These are phyloP conservation scores for Diaporthe nobilis DNA, from an alignment of 2,329 filamentous ascomycete genomes.

Conservation along the genomic window DNA sequence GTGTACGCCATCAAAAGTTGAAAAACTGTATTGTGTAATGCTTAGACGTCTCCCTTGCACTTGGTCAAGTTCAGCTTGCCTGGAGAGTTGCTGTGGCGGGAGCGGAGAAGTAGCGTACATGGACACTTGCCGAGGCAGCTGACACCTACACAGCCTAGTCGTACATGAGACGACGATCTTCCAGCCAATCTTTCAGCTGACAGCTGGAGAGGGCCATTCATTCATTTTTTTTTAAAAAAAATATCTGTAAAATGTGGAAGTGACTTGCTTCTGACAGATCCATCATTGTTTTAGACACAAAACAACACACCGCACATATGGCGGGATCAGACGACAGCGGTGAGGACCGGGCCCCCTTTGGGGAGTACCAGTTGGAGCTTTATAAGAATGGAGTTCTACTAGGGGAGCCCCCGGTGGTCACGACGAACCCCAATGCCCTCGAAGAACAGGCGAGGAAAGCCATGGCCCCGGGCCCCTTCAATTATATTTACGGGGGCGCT, in stretches of 20 bases:
- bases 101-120: neutral
- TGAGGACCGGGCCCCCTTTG: conserved; percentile 41
- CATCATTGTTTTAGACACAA: neutral
- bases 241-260: neutral
- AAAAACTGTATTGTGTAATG: neutral
- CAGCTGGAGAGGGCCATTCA: neutral
- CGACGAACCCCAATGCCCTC: conserved; percentile 70
- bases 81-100: neutral
- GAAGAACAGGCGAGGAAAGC: conserved; percentile 67
- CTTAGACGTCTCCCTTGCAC: neutral
- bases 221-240: neutral
- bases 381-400: conserved; percentile 67
- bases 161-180: neutral
- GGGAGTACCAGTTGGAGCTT: conserved; percentile 54
- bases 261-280: too few species aligned
- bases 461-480: conserved; percentile 65
- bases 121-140: conserved; percentile 24
- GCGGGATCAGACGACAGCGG: conserved; percentile 21
- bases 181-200: neutral
- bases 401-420: conserved; percentile 64
- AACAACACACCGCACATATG: conserved; percentile 1
- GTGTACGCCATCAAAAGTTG: neutral
- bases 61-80: neutral
- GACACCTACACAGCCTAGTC: conserved; percentile 1
- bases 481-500: conserved; percentile 74